Base-by-base conservation (phyloP, 1,284 basidiomycete genomes). In the Afroboletus lepidellus region DNA sequence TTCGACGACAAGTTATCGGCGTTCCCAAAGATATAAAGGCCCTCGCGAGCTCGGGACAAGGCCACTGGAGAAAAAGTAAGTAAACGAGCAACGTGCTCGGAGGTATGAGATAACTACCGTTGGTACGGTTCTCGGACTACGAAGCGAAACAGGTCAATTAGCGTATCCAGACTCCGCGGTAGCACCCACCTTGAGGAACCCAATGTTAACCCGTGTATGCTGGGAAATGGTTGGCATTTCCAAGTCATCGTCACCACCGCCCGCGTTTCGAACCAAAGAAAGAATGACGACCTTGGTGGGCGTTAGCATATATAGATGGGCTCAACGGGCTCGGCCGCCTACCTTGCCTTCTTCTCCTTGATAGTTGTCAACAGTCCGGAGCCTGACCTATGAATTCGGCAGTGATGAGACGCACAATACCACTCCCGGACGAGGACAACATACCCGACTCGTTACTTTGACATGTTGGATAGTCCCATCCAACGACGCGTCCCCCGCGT, bases 321-420 rank as follows among this genome's bases (percentile, higher is more conserved):
- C 46, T 6, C 43, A 29, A 20, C n/a, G 50, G 23, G 50, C 11
- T 18, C 6, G 18, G 9, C 20, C 12, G 30, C 63, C 27, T 52
- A 76, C 74, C 61, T 77, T 78, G 1, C 77, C 83, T 69, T 86
- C 85, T 57, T 87, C 81, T 9, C 86, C 87, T 64, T 91, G 88
- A 60, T 81, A 90, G 54, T 85, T 89, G 58, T 90, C 87, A 1
- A 90, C 77, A 1, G 87, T 90, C n/a, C 85, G 77, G 8, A 89
- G 68, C 15, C 77, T 77, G 27, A 88, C 79, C 84, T 88, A 39
- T 30, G 46, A 37, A 23, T 11, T 34, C 15, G 16, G 16, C 2
- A 2, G 21, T 18, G 24, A 33, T 51, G 25, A 52, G 37, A 30
- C 25, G 21, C 15, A n/a, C 2, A 2, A 4, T 23, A 16, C 21